These are phyloP conservation scores for Metschnikowia kunwiensis DNA, from an alignment of 805 yeast genomes.

Conservation along the genomic window DNA sequence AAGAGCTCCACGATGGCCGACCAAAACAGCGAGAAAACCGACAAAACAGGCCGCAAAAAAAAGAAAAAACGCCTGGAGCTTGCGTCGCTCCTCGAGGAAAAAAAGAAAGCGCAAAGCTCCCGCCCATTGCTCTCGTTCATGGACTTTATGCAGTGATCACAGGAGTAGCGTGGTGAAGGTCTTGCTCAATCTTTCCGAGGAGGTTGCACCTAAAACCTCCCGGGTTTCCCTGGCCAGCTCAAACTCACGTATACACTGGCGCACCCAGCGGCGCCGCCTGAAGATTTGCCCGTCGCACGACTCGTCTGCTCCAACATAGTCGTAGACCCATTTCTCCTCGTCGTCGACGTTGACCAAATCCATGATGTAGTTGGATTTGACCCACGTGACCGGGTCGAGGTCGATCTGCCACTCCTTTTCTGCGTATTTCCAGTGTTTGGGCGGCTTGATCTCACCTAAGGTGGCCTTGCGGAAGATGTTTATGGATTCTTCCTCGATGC, in stretches of 20 bases:
- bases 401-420: constrained; percentile 63
- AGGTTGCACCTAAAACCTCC: constrained; percentile 4
- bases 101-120: constrained; percentile 29
- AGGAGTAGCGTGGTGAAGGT: constrained; percentile 14
- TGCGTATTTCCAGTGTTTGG: constrained; percentile 55
- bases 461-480: constrained; percentile 13
- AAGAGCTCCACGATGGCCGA: constrained; percentile 4
- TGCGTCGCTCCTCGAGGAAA: constrained; percentile 42
- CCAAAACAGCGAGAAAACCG: neutral
- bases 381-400: constrained; percentile 64
- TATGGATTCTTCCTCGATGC: neutral
- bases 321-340: constrained; percentile 87
- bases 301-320: constrained; percentile 29
- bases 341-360: constrained; percentile 61
- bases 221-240: constrained; percentile 4
- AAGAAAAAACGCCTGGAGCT: constrained; percentile 41
- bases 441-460: constrained; percentile 49
- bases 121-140: constrained; percentile 43
- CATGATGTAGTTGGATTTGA: constrained; percentile 43
- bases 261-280: constrained; percentile 68
- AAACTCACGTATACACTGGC: constrained; percentile 33
- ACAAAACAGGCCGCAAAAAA: constrained; percentile 34
- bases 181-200: constrained; percentile 15
- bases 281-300: constrained; percentile 32
- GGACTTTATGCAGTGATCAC: constrained; percentile 41